A percentile compares a stretch with the other conserved stretches of the same genome.
Conservation (phyloP, 305 asterid species). For the Salvia sclarea region DNA sequence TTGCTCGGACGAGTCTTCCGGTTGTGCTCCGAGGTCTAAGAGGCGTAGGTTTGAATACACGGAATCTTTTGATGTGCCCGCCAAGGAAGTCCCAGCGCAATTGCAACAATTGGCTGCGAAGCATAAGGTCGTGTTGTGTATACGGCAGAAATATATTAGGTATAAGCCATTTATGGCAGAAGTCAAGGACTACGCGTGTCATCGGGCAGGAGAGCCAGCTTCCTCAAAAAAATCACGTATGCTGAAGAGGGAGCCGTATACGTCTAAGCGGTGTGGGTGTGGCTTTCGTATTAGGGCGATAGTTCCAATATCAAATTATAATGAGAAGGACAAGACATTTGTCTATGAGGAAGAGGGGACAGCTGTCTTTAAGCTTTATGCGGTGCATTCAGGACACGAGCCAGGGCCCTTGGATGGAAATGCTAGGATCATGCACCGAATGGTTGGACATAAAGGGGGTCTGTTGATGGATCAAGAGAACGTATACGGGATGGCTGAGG, state of each 20-base stretch:
- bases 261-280: slow-evolving; percentile 92
- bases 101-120: slow-evolving; percentile 82
- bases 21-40: slow-evolving; percentile 69
- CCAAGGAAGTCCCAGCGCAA: slow-evolving; percentile 72
- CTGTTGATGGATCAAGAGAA: slow-evolving; percentile 75
- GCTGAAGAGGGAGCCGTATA: slow-evolving; percentile 81
- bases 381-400: slow-evolving; percentile 93
- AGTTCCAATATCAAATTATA: slow-evolving; percentile 89
- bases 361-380: slow-evolving; percentile 91
- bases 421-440: slow-evolving; percentile 92
- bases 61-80: slow-evolving; percentile 78
- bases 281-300: slow-evolving; percentile 90
- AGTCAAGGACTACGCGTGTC: slow-evolving; percentile 98
- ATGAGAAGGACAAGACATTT: slow-evolving; percentile 88
- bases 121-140: slow-evolving; percentile 89
- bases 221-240: slow-evolving; percentile 68
- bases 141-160: slow-evolving; percentile 87
- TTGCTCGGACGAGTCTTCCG: slow-evolving; percentile 73
- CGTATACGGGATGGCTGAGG: slow-evolving; percentile 71
- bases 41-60: slow-evolving; percentile 90
- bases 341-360: slow-evolving; percentile 95
- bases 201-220: slow-evolving; percentile 93
- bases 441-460: slow-evolving; percentile 91
- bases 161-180: slow-evolving; percentile 98
- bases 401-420: slow-evolving; percentile 96